Evolutionary conservation across 1,139 yeast species (phyloP).

Genomic region (Hansenula lynferdii): DNA sequence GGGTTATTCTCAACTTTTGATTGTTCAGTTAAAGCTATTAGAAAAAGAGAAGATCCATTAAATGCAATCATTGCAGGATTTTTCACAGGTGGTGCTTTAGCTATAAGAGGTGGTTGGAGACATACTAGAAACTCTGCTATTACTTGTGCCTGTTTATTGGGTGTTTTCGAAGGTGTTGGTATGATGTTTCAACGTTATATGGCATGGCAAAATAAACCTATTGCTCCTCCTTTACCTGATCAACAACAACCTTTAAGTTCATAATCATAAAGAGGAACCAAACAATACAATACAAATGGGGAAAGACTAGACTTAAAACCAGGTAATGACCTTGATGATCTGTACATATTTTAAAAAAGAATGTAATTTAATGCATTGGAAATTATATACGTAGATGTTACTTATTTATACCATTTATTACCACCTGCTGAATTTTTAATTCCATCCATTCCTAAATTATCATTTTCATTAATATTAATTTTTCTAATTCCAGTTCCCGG

Average conservation of each 20-base stretch:
- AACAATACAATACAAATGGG: background rate
- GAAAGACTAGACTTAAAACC: background rate
- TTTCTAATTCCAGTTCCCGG: constrained; percentile 29
- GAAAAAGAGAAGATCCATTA: constrained; percentile 98
- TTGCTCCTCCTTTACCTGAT: constrained; percentile 73
- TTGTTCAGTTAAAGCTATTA: constrained; percentile 90
- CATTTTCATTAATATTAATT: background rate
- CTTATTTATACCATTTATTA: constrained; percentile 11
- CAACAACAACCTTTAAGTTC: constrained; percentile 30
- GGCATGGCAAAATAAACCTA: constrained; percentile 81
- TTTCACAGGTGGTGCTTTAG: constrained; percentile 97
- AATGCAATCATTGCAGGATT: constrained; percentile 98
- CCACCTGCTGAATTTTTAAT: constrained; percentile 10
- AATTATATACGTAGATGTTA: background rate
- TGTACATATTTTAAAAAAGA: constrained; percentile 1
- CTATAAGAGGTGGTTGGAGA: constrained; percentile 98
- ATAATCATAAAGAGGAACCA: background rate
- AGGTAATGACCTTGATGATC: background rate
- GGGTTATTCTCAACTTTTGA: constrained; percentile 95
- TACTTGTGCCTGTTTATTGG: constrained; percentile 94
- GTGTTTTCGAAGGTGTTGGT: constrained; percentile 98
- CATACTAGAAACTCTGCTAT: constrained; percentile 96
- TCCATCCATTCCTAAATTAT: constrained; percentile 5
- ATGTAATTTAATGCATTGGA: background rate
- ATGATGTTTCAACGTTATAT: constrained; percentile 89